Evolutionary conservation across 257 asterid species (phyloP).

Genomic region (Coffea eugenioides): DNA sequence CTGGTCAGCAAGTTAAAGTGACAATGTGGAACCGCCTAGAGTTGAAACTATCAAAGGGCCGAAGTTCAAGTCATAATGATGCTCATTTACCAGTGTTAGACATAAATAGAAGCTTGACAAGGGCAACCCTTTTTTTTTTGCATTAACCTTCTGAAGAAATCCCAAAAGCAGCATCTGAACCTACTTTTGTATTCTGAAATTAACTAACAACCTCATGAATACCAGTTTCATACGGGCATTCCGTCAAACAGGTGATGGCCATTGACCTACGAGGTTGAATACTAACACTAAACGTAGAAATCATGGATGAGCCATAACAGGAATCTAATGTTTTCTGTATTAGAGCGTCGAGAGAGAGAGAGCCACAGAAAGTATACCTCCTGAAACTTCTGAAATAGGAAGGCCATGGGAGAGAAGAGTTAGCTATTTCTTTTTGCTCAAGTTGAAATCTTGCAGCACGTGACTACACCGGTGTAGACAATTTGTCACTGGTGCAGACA

Average conservation of each 20-base stretch:
- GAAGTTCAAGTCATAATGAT: background rate
- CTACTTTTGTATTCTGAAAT: background rate
- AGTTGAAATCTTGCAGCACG: background rate
- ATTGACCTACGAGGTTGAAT: background rate
- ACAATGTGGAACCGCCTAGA: background rate
- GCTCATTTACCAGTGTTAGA: background rate
- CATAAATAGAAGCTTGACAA: background rate
- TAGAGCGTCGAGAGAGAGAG: background rate
- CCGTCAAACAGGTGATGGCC: conserved; percentile 13
- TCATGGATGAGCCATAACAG: no score
- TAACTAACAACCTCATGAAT: background rate
- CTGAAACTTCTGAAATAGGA: conserved; percentile 37
- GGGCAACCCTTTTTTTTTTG: background rate
- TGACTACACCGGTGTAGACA: no score
- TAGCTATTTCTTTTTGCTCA: background rate
- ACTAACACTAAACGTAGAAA: background rate
- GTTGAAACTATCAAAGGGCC: background rate
- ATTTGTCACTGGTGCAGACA: no score
- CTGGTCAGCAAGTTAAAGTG: background rate
- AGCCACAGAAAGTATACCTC: conserved; percentile 15
- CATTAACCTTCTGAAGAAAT: background rate
- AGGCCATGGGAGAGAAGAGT: conserved; percentile 21
- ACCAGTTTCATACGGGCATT: background rate
- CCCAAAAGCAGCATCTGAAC: background rate
- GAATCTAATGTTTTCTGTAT: background rate